Base-by-base conservation (phyloP, 73 alveolate species). In the Breviolum minutum region DNA sequence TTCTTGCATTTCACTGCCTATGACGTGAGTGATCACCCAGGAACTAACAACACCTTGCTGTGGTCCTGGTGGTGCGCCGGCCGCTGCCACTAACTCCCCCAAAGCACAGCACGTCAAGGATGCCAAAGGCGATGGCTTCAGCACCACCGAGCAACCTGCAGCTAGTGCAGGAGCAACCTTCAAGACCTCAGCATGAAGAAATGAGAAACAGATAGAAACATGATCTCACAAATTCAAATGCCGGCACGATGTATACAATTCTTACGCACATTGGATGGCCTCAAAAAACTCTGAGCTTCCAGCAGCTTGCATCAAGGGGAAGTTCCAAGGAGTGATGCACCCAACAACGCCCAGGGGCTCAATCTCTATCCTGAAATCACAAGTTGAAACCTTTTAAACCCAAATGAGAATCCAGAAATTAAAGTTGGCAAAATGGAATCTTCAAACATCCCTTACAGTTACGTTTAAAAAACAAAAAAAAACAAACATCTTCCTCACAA, bases 71-170 rank as follows among this genome's bases (percentile, higher is more conserved):
- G 98, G 98, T 9, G 98, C 98, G 29, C 98, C 98, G 14, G 98
- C 98, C 8, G 91, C 98, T 29, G 98, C 98, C 24, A 92, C 98
- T 32, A 92, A 22, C 90, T 92, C 98, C 22, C 98, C 98, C 90
- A 92, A 29, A 22, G 98, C 98, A n/a, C 98, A 92, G n/a, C 98
- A 92, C 54, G 98, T 92, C 68, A 92, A 60, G 29, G 98, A 92
- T 24, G 98, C 98, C 98, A 92, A 63, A 80, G 98, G 98, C 40
- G 98, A 92, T 30, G 98, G 98, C 90, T 92, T 92, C 98, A 92
- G 68, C 19, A 92, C 90, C 81, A 92, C 98, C 66, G 90, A 19
- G 66, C 98, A 92, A 89, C 98, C 98, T 60, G 98, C 98, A 27
- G 98, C 98, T 22, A 92, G 68, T 40, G 98, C 98, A 24, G 98